A percentile compares a stretch with the other conserved stretches of the same genome.
Conservation (phyloP, 306 rosid species). For the Crotalaria pallida region DNA sequence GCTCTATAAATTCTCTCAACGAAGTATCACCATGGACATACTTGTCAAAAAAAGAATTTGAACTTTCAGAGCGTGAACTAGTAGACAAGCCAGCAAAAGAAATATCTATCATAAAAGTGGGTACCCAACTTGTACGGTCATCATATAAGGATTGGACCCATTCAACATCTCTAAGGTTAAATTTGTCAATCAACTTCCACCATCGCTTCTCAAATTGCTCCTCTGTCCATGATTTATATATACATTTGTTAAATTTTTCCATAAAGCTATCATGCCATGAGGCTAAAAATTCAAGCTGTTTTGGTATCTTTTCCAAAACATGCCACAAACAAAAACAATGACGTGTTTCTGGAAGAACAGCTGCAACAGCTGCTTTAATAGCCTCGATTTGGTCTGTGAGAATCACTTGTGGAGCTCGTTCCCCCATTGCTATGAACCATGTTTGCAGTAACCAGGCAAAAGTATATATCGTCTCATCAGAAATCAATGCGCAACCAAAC, state of each 20-base stretch:
- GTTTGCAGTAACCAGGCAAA: conserved; percentile 58
- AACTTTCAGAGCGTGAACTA: conserved; percentile 37
- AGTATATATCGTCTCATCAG: conserved; percentile 45
- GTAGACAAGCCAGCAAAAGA: conserved; percentile 51
- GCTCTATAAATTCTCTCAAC: conserved; percentile 43
- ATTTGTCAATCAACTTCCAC: conserved; percentile 50
- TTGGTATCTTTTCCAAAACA: conserved; percentile 53
- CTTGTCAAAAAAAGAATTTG: conserved; percentile 40
- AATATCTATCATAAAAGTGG: conserved; percentile 41
- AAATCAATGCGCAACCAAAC: conserved; percentile 58
- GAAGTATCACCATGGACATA: conserved; percentile 45
- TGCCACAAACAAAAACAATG: conserved; percentile 62
- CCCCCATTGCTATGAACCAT: conserved; percentile 55
- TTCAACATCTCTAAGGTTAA: conserved; percentile 42
- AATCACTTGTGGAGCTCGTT: conserved; percentile 48
- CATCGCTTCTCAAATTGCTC: conserved; percentile 54
- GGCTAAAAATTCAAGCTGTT: conserved; percentile 44
- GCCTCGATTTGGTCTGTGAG: conserved; percentile 53
- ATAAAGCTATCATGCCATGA: conserved; percentile 41
- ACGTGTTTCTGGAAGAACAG: conserved; percentile 48
- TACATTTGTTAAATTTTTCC: conserved; percentile 42
- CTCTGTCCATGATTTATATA: conserved; percentile 49
- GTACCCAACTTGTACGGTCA: conserved; percentile 50
- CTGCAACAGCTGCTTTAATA: conserved; percentile 48
- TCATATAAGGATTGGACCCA: conserved; percentile 47